These are phyloP conservation scores for Alternaria sp. DNA, from an alignment of 2,329 filamentous ascomycete species.

Conservation along the genomic window DNA sequence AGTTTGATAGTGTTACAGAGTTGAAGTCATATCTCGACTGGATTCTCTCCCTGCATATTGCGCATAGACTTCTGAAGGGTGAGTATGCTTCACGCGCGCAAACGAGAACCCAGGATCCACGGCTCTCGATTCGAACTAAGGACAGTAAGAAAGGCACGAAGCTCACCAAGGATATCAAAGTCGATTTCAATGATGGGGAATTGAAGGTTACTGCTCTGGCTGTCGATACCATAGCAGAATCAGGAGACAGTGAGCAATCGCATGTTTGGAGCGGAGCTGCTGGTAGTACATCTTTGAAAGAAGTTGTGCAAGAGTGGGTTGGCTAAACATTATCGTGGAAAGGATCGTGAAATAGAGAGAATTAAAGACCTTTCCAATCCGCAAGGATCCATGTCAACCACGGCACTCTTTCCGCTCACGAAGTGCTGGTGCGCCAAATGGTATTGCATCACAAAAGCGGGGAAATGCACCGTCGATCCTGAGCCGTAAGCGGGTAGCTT, in stretches of 20 bases:
- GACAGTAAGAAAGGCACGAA: constrained; percentile 28
- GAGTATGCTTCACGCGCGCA: constrained; percentile 31
- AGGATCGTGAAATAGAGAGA: neutral
- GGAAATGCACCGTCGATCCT: constrained; percentile 4
- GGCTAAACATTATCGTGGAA: constrained; percentile 5
- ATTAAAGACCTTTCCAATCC: neutral
- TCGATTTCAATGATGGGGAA: constrained; percentile 30
- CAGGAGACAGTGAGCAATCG: constrained; percentile 23
- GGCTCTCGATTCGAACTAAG: constrained; percentile 34
- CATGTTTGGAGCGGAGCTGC: constrained; percentile 38
- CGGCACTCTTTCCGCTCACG: neutral
- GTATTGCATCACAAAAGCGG: constrained; percentile 15
- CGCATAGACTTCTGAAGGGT: constrained; percentile 39
- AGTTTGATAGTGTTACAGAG: constrained; percentile 40
- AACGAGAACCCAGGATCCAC: constrained; percentile 32
- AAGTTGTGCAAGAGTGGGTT: constrained; percentile 40
- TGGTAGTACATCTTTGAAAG: constrained; percentile 25
- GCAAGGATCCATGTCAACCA: neutral
- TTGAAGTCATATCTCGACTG: constrained; percentile 45
- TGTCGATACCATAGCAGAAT: constrained; percentile 8
- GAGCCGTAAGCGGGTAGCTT: constrained; percentile 10
- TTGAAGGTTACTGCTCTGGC: constrained; percentile 25
- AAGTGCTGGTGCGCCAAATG: constrained; percentile 1
- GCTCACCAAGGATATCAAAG: constrained; percentile 31
- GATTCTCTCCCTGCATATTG: constrained; percentile 44